Evolutionary conservation across 2,329 filamentous ascomycete species (phyloP), one percentile per base, ranked within the genome.

Genomic region (Zymoseptoria tritici): DNA sequence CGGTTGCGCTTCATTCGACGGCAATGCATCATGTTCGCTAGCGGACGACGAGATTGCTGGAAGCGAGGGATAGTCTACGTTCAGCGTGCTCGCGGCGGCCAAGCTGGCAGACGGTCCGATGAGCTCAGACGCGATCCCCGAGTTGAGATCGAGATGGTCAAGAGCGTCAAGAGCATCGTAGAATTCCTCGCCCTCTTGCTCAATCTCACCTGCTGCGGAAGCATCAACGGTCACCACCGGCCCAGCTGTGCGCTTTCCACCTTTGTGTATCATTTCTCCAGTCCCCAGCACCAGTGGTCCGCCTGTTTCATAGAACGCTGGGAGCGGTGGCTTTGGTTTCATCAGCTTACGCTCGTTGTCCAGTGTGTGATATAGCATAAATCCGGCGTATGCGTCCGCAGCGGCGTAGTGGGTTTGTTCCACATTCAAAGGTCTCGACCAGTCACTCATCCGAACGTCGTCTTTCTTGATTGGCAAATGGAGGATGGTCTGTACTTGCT

Each of bases 311-410:
- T 83, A 85, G 66, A 85, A 81, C 16, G 81, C 79, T 0, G 91
- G 91, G 6, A 83, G 78, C 3, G 89, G 88, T 4, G 92, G 92
- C 2, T 77, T 81, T 1, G 91, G 91, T 11, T 83, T 74, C 62
- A 96, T 77, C 6, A 78, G 76, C 66, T 83, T 79, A 16, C 92
- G 81, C 67, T 88, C 83, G 55, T 82, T 76, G 59, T 97, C 87
- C 52, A 96, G 77, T 0, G 82, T 80, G 61, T 90, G 79, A 68
- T 85, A 96, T 1, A 97, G 77, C 58, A 90, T 87, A 9, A 88
- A 75, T 51, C 86, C 84, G 60, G 89, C 91, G 71, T 96, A 97
- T 0, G 90, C 88, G 72, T 96, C 91, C 0, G 89, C 86, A 11
- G 90, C 91, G 9, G 90, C 88, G 78, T 81, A 93, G 80, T 82